Base-by-base conservation (phyloP, 148 eudicot species). In the Linanthus parryae region DNA sequence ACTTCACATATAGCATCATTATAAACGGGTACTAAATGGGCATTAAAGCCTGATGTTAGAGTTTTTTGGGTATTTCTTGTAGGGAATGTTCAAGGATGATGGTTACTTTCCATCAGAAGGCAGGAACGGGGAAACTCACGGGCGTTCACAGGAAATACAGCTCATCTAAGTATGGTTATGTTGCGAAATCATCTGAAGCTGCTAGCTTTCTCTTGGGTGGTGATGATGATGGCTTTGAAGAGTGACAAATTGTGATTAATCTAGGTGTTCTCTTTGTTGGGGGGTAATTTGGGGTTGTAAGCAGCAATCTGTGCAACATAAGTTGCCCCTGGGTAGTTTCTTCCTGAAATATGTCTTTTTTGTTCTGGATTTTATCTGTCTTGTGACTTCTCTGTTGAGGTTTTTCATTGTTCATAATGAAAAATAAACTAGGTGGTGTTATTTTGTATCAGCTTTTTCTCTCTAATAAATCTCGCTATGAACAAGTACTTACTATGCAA, bases 31-130 rank as follows among this genome's bases (percentile, higher is more conserved):
- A n/a, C n/a, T n/a, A n/a, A n/a, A n/a, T n/a, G n/a, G n/a, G n/a
- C n/a, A n/a, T n/a, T n/a, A n/a, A n/a, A n/a, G n/a, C n/a, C n/a
- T n/a, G n/a, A n/a, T n/a, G n/a, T n/a, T n/a, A n/a, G n/a, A n/a
- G n/a, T n/a, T n/a, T n/a, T n/a, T n/a, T n/a, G n/a, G n/a, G n/a
- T n/a, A n/a, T n/a, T n/a, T n/a, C n/a, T n/a, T n/a, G n/a, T n/a
- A n/a, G n/a, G n/a, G n/a, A n/a, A n/a, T n/a, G n/a, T 15, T 48
- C 52, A 27, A 48, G 29, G 34, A 48, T 48, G 52, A 48, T 48
- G 52, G 52, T 27, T 10, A 2, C 16, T 27, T 25, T 48, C 29
- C 52, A 48, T 48, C 34, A 25, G 34, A 48, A 48, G 52, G 52
- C 52, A 25, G 33, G 33, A 2, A 48, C 33, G 5, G 52, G 34